These are phyloP conservation scores for Aurantiochytrium sp. DNA, from an alignment of 108 stramenopile species.

Conservation along the genomic window DNA sequence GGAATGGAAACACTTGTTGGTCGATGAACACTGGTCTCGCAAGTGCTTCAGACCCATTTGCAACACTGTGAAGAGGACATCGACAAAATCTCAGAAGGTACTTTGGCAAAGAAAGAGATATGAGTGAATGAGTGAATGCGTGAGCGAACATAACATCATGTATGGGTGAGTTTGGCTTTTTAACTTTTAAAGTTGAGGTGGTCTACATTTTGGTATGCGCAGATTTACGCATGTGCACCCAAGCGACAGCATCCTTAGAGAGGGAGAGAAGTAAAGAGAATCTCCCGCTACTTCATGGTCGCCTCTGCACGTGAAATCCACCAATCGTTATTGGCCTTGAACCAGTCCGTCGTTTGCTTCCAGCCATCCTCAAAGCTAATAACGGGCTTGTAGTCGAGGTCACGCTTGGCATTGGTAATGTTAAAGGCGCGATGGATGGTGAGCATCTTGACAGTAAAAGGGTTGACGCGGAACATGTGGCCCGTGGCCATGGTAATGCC, in stretches of 20 bases:
- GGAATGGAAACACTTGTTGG: too few relatives aligned
- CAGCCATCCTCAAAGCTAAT: conserved; percentile 80
- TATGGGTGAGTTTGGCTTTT: too few relatives aligned
- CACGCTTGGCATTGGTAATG: conserved; percentile 70
- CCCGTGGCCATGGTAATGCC: conserved; percentile 56
- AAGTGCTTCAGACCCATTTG: too few relatives aligned
- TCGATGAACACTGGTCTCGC: too few relatives aligned
- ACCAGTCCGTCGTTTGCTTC: conserved; percentile 79
- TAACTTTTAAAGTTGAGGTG: too few relatives aligned
- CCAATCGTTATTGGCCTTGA: conserved; percentile 52
- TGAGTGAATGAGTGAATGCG: too few relatives aligned
- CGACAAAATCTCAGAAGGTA: too few relatives aligned
- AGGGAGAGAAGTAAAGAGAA: background rate
- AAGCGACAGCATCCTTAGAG: background rate
- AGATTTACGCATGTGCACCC: background rate
- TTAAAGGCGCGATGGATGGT: conserved; percentile 87
- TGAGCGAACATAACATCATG: too few relatives aligned
- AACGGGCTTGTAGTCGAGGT: conserved; percentile 81
- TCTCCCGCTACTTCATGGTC: background rate
- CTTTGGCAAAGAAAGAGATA: too few relatives aligned
- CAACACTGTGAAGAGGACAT: too few relatives aligned
- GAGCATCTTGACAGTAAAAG: conserved; percentile 82
- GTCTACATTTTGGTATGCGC: too few relatives aligned
- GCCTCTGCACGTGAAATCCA: conserved; percentile 68
- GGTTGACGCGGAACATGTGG: conserved; percentile 73